Conservation (phyloP, 192 early-diverging fungal genomes). For the Coemansia sp. region DNA sequence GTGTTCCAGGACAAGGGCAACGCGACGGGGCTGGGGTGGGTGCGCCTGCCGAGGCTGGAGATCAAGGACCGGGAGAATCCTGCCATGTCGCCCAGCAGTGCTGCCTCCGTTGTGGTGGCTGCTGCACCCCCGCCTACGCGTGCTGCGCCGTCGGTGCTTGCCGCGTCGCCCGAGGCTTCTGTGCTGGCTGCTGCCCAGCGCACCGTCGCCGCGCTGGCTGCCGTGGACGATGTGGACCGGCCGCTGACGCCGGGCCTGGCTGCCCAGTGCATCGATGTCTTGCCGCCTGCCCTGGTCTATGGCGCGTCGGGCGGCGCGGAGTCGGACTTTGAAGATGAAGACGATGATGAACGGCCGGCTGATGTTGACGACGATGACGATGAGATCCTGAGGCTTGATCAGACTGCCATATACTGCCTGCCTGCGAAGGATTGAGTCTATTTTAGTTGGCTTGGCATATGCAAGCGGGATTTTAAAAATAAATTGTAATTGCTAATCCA, state of each 20-base stretch:
- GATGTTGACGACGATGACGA: background rate
- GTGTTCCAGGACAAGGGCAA: slow-evolving; percentile 12
- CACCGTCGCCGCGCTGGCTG: slow-evolving; percentile 8
- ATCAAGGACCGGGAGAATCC: slow-evolving; percentile 2
- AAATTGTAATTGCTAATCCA: too few relatives aligned
- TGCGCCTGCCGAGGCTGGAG: slow-evolving; percentile 36
- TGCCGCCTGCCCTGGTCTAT: slow-evolving; percentile 14
- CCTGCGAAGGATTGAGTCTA: background rate
- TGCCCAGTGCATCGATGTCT: slow-evolving; percentile 7
- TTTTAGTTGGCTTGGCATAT: background rate
- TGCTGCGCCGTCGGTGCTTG: background rate
- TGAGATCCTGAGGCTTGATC: slow-evolving; percentile 13
- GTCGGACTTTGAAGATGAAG: slow-evolving; percentile 37
- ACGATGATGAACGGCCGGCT: background rate
- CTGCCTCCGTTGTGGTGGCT: background rate
- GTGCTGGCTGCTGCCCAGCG: background rate
- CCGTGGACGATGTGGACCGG: background rate
- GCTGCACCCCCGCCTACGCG: slow-evolving; percentile 33
- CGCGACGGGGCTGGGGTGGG: slow-evolving; percentile 27
- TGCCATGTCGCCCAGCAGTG: background rate
- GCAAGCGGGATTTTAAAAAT: too few relatives aligned
- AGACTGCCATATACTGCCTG: slow-evolving; percentile 15
- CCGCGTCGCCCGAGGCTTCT: background rate
- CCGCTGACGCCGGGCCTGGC: slow-evolving; percentile 21
- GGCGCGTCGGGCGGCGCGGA: slow-evolving; percentile 2